These are phyloP conservation scores for Albophoma yamanashiensis DNA, from an alignment of 2,329 filamentous ascomycete genomes.

Conservation along the genomic window DNA sequence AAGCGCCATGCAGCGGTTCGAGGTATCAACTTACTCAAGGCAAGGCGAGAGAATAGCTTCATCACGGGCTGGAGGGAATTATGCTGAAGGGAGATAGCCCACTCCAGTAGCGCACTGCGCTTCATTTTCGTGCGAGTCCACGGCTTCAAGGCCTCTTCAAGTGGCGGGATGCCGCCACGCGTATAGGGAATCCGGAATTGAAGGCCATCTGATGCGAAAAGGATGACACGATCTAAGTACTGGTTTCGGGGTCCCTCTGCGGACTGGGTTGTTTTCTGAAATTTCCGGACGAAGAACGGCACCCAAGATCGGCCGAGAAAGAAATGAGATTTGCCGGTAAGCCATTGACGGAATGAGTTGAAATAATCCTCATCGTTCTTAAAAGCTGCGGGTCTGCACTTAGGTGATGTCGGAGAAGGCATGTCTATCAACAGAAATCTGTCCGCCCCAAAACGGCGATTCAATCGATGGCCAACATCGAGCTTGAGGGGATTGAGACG, in stretches of 20 bases:
- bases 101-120: slow-evolving; percentile 34
- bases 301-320: slow-evolving; percentile 37
- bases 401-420: slow-evolving; percentile 26
- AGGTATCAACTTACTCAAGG: slow-evolving; percentile 31
- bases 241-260: slow-evolving; percentile 16
- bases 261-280: slow-evolving; percentile 27
- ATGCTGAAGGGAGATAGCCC: slow-evolving; percentile 33
- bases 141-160: slow-evolving; percentile 10
- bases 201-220: slow-evolving; percentile 44
- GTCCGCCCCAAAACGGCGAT: slow-evolving; percentile 45
- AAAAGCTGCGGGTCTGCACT: slow-evolving; percentile 14
- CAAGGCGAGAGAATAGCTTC: slow-evolving; percentile 49
- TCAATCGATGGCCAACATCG: slow-evolving; percentile 39
- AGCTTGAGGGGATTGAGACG: slow-evolving; percentile 36
- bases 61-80: slow-evolving; percentile 36
- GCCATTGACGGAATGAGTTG: slow-evolving; percentile 19
- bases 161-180: slow-evolving; percentile 9
- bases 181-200: slow-evolving; percentile 19
- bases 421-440: slow-evolving; percentile 46
- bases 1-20: no score
- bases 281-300: slow-evolving; percentile 32
- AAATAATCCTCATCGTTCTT: slow-evolving; percentile 19
- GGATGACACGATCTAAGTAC: slow-evolving; percentile 23
- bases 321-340: slow-evolving; percentile 20
- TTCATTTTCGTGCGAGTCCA: slow-evolving; percentile 21